Evolutionary conservation across 306 rosid genomes (phyloP).

Genomic region (Leucaena leucocephala): DNA sequence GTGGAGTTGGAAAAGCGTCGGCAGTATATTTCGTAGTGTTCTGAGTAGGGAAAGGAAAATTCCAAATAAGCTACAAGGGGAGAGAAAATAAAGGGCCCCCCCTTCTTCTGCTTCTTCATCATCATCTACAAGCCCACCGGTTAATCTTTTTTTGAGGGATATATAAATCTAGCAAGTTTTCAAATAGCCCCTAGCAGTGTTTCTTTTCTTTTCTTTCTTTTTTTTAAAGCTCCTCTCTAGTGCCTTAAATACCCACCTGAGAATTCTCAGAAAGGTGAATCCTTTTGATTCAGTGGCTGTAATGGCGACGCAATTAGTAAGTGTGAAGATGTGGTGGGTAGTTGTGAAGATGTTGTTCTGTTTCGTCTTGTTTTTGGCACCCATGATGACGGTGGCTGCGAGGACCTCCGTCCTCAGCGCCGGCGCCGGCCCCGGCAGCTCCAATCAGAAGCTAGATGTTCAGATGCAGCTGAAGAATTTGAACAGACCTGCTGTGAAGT

Average conservation of each 20-base stretch:
- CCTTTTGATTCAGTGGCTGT: constrained; percentile 38
- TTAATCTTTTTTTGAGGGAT: background rate
- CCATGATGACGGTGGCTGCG: constrained; percentile 34
- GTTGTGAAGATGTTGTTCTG: constrained; percentile 34
- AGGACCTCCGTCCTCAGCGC: background rate
- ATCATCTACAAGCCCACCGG: constrained; percentile 22
- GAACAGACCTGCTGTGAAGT: constrained; percentile 58
- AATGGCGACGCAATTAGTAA: constrained; percentile 44
- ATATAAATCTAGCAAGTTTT: constrained; percentile 21
- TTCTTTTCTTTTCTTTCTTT: background rate
- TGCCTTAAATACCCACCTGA: constrained; percentile 38
- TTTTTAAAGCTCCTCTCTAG: background rate
- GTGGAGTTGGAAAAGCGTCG: constrained; percentile 38
- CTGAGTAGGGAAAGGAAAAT: constrained; percentile 32
- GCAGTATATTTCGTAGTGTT: constrained; percentile 53
- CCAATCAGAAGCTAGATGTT: constrained; percentile 49
- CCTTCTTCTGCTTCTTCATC: constrained; percentile 1
- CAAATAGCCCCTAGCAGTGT: constrained; percentile 31
- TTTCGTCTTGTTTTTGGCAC: constrained; percentile 34
- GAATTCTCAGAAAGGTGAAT: constrained; percentile 41
- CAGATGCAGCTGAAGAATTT: constrained; percentile 55
- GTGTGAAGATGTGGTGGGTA: constrained; percentile 13
- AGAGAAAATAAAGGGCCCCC: constrained; percentile 31
- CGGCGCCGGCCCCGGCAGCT: constrained; percentile 16
- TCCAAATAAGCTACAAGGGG: constrained; percentile 33